Base-by-base conservation (phyloP, 2,329 filamentous ascomycete species). In the Nemania diffusa region DNA sequence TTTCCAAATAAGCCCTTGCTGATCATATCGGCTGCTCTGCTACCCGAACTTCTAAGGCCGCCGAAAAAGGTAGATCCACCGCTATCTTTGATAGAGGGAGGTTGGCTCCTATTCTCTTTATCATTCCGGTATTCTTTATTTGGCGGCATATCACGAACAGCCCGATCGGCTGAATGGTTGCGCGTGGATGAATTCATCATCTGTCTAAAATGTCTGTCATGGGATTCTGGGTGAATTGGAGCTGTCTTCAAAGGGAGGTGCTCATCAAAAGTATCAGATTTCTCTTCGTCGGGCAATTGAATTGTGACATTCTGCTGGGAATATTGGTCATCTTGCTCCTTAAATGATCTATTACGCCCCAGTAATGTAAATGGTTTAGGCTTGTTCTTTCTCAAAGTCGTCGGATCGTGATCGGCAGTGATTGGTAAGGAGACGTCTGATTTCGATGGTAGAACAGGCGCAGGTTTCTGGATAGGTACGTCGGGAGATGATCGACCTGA, bases 1-100 rank as follows among this genome's bases (percentile, higher is more conserved):
- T 96, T 96, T 67, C 92, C 92, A 75, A 97, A 94, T 58, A 97
- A 85, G 9, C 91, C 91, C 76, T 94, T 95, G 71, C 92, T 91
- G 69, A 95, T 88, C 74, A 93, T 93, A 69, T 93, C 92, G 24
- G 92, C 92, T 62, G 92, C 91, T 73, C 90, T 91, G 57, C 87
- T 91, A 20, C 90, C 90, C 5, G 90, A 90, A 72, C 86, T 90
- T 71, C 91, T 92, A 52, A 96, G 81, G 64, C 91, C 93, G 70
- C 87, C 91, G 75, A 96, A 87, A 62, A 96, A 89, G 1, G 85
- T 84, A 53, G 80, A 83, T 9, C 89, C 88, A 17, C 90, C 84
- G 55, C 85, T 88, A 53, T 91, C 89, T 60, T 86, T 86, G 71
- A 85, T 82, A 0, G 88, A 87, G 1, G 86, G 84, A 29, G 81